Evolutionary conservation across 108 stramenopile species (phyloP).

Genomic region (Discostella stelligeroides): DNA sequence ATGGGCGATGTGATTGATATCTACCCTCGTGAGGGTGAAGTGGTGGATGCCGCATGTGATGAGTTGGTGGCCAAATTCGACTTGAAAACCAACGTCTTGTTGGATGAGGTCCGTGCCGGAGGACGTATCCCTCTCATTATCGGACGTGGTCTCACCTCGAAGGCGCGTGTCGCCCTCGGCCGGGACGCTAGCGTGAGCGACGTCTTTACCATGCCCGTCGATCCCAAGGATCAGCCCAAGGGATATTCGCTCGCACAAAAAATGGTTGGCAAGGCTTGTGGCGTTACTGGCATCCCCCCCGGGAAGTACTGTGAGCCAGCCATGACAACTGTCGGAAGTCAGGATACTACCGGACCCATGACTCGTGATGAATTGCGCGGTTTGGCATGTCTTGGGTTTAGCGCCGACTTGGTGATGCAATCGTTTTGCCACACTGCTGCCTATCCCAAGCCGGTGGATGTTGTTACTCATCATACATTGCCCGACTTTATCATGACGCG

Average conservation of each 20-base stretch:
- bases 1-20: conserved; percentile 97
- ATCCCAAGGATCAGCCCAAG: conserved; percentile 65
- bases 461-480: conserved; percentile 94
- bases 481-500: conserved; percentile 96
- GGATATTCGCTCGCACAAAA: conserved; percentile 96
- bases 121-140: conserved; percentile 96
- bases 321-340: conserved; percentile 96
- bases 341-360: conserved; percentile 98
- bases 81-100: conserved; percentile 89
- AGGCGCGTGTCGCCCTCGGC: conserved; percentile 87
- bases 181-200: conserved; percentile 71
- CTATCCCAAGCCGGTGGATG: conserved; percentile 97
- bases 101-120: conserved; percentile 95
- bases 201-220: conserved; percentile 76
- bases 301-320: conserved; percentile 94
- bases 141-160: conserved; percentile 88
- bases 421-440: conserved; percentile 97
- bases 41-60: conserved; percentile 75
- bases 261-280: conserved; percentile 95
- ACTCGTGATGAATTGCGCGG: conserved; percentile 93
- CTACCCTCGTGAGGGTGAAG: conserved; percentile 85
- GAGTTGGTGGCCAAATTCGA: conserved; percentile 84
- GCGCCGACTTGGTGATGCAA: conserved; percentile 96
- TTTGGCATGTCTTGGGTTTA: conserved; percentile 94
- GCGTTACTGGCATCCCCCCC: conserved; percentile 83